phyloP scores from a whole-genome alignment of 202 grass and related monocot species.

The Eragrostis tef region DNA sequence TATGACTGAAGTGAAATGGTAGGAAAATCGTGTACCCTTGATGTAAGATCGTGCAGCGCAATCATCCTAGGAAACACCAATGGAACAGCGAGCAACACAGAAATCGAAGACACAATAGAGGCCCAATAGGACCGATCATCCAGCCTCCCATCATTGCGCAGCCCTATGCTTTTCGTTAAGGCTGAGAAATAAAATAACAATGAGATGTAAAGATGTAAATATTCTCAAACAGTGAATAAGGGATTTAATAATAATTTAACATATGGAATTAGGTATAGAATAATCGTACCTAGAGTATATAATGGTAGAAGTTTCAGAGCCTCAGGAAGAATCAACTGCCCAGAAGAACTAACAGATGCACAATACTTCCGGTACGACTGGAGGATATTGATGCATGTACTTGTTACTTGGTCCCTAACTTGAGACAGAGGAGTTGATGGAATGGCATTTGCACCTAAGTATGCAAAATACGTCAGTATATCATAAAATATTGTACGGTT shows the following conservation, averaged over 20 bases:
- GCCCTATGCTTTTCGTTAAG: slow-evolving; percentile 68
- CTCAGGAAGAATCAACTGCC: slow-evolving; percentile 86
- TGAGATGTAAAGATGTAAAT: slow-evolving; percentile 10
- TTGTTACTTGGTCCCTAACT: slow-evolving; percentile 71
- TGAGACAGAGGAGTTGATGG: slow-evolving; percentile 58
- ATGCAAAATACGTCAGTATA: slow-evolving; percentile 44
- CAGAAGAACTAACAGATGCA: slow-evolving; percentile 75
- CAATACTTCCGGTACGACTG: slow-evolving; percentile 81
- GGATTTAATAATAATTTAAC: slow-evolving; percentile 19
- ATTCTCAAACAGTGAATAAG: slow-evolving; percentile 21
- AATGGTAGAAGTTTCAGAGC: slow-evolving; percentile 83
- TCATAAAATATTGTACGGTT: neutral
- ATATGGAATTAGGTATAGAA: neutral
- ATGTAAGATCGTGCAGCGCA: slow-evolving; percentile 61
- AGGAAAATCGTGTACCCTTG: slow-evolving; percentile 58
- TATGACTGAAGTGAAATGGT: slow-evolving; percentile 2
- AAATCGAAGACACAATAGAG: slow-evolving; percentile 57
- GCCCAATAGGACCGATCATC: slow-evolving; percentile 82
- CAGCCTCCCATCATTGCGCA: slow-evolving; percentile 78
- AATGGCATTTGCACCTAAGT: slow-evolving; percentile 65
- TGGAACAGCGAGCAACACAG: slow-evolving; percentile 65
- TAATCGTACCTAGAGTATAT: slow-evolving; percentile 72
- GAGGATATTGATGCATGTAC: slow-evolving; percentile 81
- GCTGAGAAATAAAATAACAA: slow-evolving; percentile 57
- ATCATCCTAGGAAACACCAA: slow-evolving; percentile 92